Conservation (phyloP, 129 eudicot genomes). For the Artemisia annua region DNA sequence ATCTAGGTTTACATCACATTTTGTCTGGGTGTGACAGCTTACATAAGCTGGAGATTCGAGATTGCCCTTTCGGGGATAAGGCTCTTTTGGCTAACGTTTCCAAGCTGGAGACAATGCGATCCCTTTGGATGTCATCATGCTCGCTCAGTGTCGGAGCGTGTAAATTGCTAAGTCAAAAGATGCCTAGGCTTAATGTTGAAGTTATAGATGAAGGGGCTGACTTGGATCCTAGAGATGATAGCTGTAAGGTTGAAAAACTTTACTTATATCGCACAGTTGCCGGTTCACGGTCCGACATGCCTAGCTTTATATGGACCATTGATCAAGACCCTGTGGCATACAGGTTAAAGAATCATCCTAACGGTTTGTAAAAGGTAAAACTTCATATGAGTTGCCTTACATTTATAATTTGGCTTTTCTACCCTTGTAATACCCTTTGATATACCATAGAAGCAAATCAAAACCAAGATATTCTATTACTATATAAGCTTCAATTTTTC, state of each 20-base stretch:
- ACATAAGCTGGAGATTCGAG: constrained; percentile 77
- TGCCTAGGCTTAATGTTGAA: constrained; percentile 80
- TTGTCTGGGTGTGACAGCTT: constrained; percentile 83
- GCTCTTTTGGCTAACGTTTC: constrained; percentile 78
- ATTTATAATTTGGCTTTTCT: neutral
- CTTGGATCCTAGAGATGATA: constrained; percentile 52
- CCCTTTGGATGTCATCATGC: constrained; percentile 99
- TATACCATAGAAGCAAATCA: neutral
- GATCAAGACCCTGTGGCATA: constrained; percentile 37
- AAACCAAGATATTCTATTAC: too few relatives aligned
- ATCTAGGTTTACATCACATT: constrained; percentile 69
- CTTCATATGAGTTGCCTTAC: neutral
- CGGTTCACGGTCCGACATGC: constrained; percentile 69
- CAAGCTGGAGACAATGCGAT: constrained; percentile 93
- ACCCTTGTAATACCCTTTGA: too few relatives aligned
- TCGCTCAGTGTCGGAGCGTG: constrained; percentile 79
- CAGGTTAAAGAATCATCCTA: constrained; percentile 16
- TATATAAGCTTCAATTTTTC: too few relatives aligned
- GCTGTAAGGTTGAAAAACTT: constrained; percentile 64
- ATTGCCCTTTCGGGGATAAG: constrained; percentile 88
- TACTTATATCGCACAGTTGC: constrained; percentile 73
- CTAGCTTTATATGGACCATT: constrained; percentile 62
- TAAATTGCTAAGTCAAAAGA: constrained; percentile 69
- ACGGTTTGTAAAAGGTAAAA: neutral
- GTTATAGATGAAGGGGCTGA: constrained; percentile 74